phyloP scores from a whole-genome alignment of 192 early-diverging fungal species.

The Umbelopsis vinacea region DNA sequence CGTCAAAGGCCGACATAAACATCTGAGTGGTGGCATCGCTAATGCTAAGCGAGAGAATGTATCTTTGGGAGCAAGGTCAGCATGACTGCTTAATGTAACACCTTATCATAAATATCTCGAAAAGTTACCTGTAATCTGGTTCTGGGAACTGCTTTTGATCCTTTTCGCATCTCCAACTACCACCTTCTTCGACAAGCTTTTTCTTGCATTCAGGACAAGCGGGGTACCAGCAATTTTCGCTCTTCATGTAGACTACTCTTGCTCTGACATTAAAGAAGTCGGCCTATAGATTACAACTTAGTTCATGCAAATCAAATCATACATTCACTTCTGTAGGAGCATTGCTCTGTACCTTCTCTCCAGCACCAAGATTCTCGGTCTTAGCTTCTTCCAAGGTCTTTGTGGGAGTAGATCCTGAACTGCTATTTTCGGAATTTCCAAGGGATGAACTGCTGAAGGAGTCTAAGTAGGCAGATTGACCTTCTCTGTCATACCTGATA shows the following conservation, averaged over 20 bases:
- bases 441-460: constrained; percentile 3
- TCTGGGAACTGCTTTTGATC: constrained; percentile 71
- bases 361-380: constrained; percentile 69
- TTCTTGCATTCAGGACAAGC: constrained; percentile 92
- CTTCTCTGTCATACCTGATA: not conserved
- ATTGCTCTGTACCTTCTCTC: constrained; percentile 56
- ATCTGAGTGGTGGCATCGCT: constrained; percentile 79
- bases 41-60: constrained; percentile 73
- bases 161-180: constrained; percentile 91
- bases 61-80: constrained; percentile 38
- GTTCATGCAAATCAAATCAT: constrained; percentile 63
- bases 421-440: constrained; percentile 9
- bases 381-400: constrained; percentile 73
- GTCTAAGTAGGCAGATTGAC: not conserved
- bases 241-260: constrained; percentile 76
- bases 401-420: constrained; percentile 42
- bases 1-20: constrained; percentile 91
- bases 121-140: constrained; percentile 68
- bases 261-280: constrained; percentile 78
- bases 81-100: not conserved
- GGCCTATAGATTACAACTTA: constrained; percentile 39
- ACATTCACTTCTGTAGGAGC: constrained; percentile 24
- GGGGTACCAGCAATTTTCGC: constrained; percentile 77
- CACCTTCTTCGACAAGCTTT: constrained; percentile 76
- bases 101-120: not conserved